Conservation (phyloP, 2,329 filamentous ascomycete species). For the Penicillium sp. region DNA sequence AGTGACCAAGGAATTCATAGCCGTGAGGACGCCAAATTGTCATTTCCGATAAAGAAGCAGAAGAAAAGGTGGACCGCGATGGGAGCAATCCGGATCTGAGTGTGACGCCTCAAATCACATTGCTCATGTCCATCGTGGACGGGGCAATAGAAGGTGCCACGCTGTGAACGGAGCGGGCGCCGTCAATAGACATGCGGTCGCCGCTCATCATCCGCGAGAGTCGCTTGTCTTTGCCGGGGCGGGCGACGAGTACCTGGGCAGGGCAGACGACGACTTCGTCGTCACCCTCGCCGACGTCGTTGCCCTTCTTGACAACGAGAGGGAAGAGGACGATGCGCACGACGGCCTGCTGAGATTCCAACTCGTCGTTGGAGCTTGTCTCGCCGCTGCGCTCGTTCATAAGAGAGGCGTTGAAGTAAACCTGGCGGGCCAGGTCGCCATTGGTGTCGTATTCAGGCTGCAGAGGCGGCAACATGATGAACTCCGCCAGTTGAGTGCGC, state of each 20-base stretch:
- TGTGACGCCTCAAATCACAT: slow-evolving; percentile 46
- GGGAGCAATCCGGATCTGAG: slow-evolving; percentile 25
- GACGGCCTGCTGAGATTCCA: slow-evolving; percentile 71
- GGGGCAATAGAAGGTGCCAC: slow-evolving; percentile 43
- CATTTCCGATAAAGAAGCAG: slow-evolving; percentile 7
- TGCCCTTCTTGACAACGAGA: slow-evolving; percentile 91
- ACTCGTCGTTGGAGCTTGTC: slow-evolving; percentile 69
- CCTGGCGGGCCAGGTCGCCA: slow-evolving; percentile 82
- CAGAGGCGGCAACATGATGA: slow-evolving; percentile 95
- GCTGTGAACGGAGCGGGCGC: slow-evolving; percentile 41
- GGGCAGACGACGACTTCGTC: slow-evolving; percentile 95
- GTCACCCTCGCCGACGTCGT: slow-evolving; percentile 81
- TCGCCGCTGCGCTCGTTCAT: slow-evolving; percentile 90
- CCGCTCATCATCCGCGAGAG: slow-evolving; percentile 40
- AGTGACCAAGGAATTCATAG: slow-evolving; percentile 3
- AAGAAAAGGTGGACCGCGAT: slow-evolving; percentile 6
- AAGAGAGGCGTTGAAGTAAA: slow-evolving; percentile 85
- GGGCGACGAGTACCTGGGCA: slow-evolving; percentile 83
- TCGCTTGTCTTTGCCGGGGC: slow-evolving; percentile 46
- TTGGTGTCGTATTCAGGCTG: slow-evolving; percentile 93
- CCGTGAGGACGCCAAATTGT: slow-evolving; percentile 11
- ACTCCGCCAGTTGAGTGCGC: slow-evolving; percentile 94
- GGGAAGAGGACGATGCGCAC: slow-evolving; percentile 95
- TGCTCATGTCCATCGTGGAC: slow-evolving; percentile 45
- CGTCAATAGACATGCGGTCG: slow-evolving; percentile 45